phyloP scores from a whole-genome alignment of 306 rosid genomes.

The Quercus aquifolioides region DNA sequence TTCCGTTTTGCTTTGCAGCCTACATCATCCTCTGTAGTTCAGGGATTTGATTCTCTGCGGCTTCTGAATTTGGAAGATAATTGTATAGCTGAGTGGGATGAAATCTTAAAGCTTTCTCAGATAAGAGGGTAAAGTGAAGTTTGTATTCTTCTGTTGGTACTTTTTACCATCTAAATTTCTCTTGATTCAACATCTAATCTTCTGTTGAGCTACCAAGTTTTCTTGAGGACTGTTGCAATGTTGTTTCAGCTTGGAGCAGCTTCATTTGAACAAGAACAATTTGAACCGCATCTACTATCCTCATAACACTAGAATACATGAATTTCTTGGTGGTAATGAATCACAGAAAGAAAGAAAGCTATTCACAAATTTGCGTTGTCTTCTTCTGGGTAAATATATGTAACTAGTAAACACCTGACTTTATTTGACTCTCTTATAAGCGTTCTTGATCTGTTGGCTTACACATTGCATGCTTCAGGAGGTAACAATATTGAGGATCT shows the following conservation, averaged over 20 bases:
- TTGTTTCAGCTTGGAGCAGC: constrained; percentile 92
- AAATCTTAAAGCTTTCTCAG: constrained; percentile 73
- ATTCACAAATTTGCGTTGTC: constrained; percentile 71
- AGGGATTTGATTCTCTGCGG: constrained; percentile 73
- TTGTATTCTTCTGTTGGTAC: neutral
- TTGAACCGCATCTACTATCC: constrained; percentile 66
- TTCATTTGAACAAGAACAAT: constrained; percentile 78
- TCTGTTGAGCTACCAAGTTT: constrained; percentile 28
- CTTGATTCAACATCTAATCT: constrained; percentile 3
- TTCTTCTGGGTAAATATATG: constrained; percentile 71
- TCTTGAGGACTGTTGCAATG: constrained; percentile 21
- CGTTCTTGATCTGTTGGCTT: constrained; percentile 24
- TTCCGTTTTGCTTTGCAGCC: constrained; percentile 52
- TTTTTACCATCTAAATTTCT: constrained; percentile 5
- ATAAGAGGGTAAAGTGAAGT: constrained; percentile 57
- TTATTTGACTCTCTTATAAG: constrained; percentile 13
- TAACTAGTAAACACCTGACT: constrained; percentile 15
- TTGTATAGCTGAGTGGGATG: constrained; percentile 75
- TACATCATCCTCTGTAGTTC: constrained; percentile 56
- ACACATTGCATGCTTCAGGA: constrained; percentile 45
- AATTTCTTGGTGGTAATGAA: constrained; percentile 29
- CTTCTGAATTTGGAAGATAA: constrained; percentile 91
- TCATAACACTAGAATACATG: constrained; percentile 27
- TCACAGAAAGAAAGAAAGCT: constrained; percentile 35
- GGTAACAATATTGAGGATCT: constrained; percentile 69